A percentile compares a stretch with the other conserved stretches of the same genome.
Evolutionary conservation across 2,329 filamentous ascomycete species (phyloP).

Genomic region (Raffaelea ambrosiae): DNA sequence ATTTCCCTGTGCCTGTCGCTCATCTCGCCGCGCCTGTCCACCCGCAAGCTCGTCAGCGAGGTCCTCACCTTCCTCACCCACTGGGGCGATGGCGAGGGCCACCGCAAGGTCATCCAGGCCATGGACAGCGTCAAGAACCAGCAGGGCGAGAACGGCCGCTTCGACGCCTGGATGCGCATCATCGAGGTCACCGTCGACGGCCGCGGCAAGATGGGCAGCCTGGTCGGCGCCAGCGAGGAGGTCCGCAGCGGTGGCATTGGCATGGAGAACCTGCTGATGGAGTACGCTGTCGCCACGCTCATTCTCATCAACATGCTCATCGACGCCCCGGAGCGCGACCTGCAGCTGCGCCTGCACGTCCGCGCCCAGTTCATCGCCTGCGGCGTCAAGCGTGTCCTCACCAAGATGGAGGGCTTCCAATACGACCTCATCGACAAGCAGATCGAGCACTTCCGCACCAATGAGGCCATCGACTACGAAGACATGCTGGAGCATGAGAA

Average conservation of each 20-base stretch:
- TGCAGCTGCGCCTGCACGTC: slow-evolving; percentile 89
- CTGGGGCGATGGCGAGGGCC: slow-evolving; percentile 78
- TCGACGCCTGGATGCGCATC: slow-evolving; percentile 97
- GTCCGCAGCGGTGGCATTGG: slow-evolving; percentile 92
- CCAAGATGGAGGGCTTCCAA: slow-evolving; percentile 97
- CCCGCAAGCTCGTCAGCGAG: slow-evolving; percentile 89
- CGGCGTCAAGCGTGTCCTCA: slow-evolving; percentile 87
- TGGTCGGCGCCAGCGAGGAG: slow-evolving; percentile 94
- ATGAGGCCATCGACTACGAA: slow-evolving; percentile 97
- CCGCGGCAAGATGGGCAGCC: slow-evolving; percentile 95
- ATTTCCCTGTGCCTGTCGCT: slow-evolving; percentile 80
- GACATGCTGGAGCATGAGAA: slow-evolving; percentile 89
- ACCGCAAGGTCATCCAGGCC: slow-evolving; percentile 86
- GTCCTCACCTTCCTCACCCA: slow-evolving; percentile 94
- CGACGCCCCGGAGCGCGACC: slow-evolving; percentile 79
- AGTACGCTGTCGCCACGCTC: slow-evolving; percentile 91
- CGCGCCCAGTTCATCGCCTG: slow-evolving; percentile 93
- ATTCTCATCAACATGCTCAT: slow-evolving; percentile 96
- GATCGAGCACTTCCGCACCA: slow-evolving; percentile 83
- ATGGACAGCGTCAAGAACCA: slow-evolving; percentile 85
- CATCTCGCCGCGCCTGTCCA: slow-evolving; percentile 81
- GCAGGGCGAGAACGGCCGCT: slow-evolving; percentile 86
- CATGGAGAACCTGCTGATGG: slow-evolving; percentile 98
- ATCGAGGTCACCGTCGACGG: slow-evolving; percentile 96
- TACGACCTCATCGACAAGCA: slow-evolving; percentile 99